Conservation (phyloP, 2,329 filamentous ascomycete species). For the Cladorrhinum sp. region DNA sequence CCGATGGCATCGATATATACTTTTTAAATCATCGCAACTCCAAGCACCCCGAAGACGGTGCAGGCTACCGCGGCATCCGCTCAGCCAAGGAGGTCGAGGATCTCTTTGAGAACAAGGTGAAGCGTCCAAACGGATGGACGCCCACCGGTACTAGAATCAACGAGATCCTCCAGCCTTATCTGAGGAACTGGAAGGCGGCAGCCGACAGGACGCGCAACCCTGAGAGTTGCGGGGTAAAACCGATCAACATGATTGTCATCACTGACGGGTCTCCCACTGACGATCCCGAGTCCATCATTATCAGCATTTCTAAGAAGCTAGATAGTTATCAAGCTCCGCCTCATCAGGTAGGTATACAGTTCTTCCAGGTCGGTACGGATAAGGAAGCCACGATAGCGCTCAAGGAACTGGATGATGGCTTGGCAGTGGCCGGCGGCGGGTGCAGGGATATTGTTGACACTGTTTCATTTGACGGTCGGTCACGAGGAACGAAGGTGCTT, state of each 20-base stretch:
- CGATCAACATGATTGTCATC: constrained; percentile 82
- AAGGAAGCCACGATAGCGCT: constrained; percentile 62
- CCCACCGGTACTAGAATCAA: constrained; percentile 71
- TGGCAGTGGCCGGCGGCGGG: constrained; percentile 51
- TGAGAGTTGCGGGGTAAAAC: constrained; percentile 37
- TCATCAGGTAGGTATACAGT: constrained; percentile 88
- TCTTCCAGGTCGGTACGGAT: constrained; percentile 89
- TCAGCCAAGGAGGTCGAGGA: constrained; percentile 55
- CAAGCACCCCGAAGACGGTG: constrained; percentile 36
- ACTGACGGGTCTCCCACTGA: constrained; percentile 84
- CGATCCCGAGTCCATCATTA: constrained; percentile 69
- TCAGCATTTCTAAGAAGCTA: constrained; percentile 65
- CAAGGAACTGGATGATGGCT: constrained; percentile 70
- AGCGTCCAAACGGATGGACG: constrained; percentile 65
- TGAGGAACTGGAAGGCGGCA: constrained; percentile 51
- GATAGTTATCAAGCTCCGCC: constrained; percentile 66
- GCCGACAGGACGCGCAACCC: constrained; percentile 34
- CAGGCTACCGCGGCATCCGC: constrained; percentile 63
- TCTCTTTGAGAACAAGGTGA: constrained; percentile 60
- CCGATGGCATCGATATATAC: constrained; percentile 84
- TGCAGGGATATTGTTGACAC: constrained; percentile 91
- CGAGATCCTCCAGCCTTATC: constrained; percentile 70
- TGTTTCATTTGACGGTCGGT: constrained; percentile 63
- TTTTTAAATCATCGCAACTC: constrained; percentile 70
- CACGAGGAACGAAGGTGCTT: constrained; percentile 45